These are phyloP conservation scores for Hydnum rufescens DNA, from an alignment of 768 basidiomycete species.

Conservation along the genomic window DNA sequence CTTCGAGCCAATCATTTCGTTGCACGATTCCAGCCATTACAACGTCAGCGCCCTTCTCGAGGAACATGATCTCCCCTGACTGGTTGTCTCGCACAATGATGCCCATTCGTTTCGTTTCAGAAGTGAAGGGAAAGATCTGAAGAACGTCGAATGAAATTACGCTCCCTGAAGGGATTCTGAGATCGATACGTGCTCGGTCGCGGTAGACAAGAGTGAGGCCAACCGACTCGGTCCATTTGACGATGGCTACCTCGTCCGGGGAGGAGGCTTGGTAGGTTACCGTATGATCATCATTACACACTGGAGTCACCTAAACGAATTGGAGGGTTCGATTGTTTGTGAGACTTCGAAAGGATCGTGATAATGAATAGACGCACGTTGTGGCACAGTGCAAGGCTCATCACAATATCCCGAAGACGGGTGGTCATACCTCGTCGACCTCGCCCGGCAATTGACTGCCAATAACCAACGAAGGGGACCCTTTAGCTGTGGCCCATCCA, in stretches of 20 bases:
- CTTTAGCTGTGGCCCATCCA: background rate
- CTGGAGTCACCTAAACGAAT: constrained; percentile 78
- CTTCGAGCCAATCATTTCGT: constrained; percentile 96
- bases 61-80: constrained; percentile 63
- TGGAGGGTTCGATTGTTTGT: background rate
- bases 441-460: constrained; percentile 69
- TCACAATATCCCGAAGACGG: constrained; percentile 75
- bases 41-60: constrained; percentile 97
- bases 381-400: constrained; percentile 88
- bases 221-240: constrained; percentile 90
- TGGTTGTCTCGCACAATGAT: constrained; percentile 73
- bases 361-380: constrained; percentile 37
- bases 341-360: background rate
- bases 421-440: constrained; percentile 91
- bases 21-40: constrained; percentile 92
- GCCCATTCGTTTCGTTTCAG: constrained; percentile 98
- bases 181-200: constrained; percentile 75
- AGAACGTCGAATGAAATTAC: constrained; percentile 65
- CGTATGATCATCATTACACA: constrained; percentile 80
- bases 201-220: constrained; percentile 77
- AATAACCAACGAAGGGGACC: constrained; percentile 23
- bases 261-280: constrained; percentile 98
- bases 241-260: constrained; percentile 97
- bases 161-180: constrained; percentile 49
- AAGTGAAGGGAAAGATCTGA: constrained; percentile 94